Conservation (phyloP, 805 yeast genomes). For the Komagataella pseudopastoris region DNA sequence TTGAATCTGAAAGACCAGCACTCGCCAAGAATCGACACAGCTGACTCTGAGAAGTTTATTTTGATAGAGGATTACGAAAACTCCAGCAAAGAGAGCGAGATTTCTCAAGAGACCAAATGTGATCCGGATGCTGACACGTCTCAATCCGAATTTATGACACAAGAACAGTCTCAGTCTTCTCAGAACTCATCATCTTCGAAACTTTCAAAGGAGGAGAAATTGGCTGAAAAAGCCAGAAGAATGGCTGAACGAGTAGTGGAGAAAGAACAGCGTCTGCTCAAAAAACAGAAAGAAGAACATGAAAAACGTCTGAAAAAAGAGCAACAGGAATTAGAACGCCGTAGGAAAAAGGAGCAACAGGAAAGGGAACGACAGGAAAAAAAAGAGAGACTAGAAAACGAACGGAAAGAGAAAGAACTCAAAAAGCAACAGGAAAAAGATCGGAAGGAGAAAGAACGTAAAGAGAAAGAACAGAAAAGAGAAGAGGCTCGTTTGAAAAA, state of each 20-base stretch:
- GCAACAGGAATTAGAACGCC: not conserved
- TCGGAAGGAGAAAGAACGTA: conserved; percentile 7
- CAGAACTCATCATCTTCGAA: not conserved
- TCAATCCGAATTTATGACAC: not conserved
- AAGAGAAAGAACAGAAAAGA: not conserved
- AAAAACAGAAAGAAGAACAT: conserved; percentile 6
- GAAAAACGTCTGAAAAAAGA: conserved; percentile 3
- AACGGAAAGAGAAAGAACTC: conserved; percentile 12
- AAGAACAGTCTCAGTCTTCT: not conserved
- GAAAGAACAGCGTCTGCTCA: conserved; percentile 5
- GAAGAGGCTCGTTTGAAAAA: conserved; percentile 2
- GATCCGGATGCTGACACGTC: not conserved
- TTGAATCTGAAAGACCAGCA: not conserved
- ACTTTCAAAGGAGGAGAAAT: not conserved
- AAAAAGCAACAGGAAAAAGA: conserved; percentile 10
- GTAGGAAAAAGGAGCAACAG: not conserved
- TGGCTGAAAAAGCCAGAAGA: not conserved
- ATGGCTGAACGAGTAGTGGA: conserved; percentile 3
- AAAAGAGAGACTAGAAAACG: conserved; percentile 11
- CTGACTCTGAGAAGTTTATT: not conserved
- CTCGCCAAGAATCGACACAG: not conserved
- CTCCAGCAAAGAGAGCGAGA: not conserved
- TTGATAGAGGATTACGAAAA: not conserved
- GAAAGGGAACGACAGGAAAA: conserved; percentile 7
- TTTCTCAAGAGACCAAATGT: not conserved